Base-by-base conservation (phyloP, 768 basidiomycete species). In the Podaxis pistillaris region DNA sequence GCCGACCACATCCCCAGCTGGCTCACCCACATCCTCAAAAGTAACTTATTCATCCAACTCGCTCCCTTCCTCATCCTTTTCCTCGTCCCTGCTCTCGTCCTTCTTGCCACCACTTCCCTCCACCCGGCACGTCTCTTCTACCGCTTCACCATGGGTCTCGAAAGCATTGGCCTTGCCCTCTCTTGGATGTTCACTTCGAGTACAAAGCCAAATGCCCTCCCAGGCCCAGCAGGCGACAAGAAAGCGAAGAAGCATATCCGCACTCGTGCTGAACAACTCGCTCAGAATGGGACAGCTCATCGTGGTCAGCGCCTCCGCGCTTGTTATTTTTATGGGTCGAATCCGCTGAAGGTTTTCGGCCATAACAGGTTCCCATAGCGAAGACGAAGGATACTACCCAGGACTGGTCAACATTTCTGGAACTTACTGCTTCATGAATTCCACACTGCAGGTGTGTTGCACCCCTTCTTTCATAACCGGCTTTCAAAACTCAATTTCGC, bases 381-480 rank as follows among this genome's bases (percentile, higher is more conserved):
- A 73, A n/a, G 74, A 77, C 28, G 75, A 81, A 15, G 79, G 81
- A 22, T 82, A 87, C 68, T 97, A 93, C 73, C 91, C 95, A 1
- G 96, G 96, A 0, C 88, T 98, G 55, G 91, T 97, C 70, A 98
- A 98, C 69, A 89, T 96, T 40, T 96, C 94, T 8, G 96, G 96
- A 11, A 96, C 94, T 56, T 92, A 96, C 66, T 98, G 96, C 71
- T 98, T 97, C 79, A 92, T 98, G 88, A 96, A 98, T 72, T 95
- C 96, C 12, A 94, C 94, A 2, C 78, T 98, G 9, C 96, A 98
- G 84, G 93, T 71, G 85, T 68, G 71, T 72, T 70, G 44, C 41
- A 19, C 55, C 19, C 4, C 60, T 50, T 36, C 47, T 11, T 62
- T 13, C 36, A 3, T 2, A 28, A 22, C 28, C 11, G 9, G n/a